phyloP scores from a whole-genome alignment of 1,284 basidiomycete genomes.

The Sporisorium graminicola region DNA sequence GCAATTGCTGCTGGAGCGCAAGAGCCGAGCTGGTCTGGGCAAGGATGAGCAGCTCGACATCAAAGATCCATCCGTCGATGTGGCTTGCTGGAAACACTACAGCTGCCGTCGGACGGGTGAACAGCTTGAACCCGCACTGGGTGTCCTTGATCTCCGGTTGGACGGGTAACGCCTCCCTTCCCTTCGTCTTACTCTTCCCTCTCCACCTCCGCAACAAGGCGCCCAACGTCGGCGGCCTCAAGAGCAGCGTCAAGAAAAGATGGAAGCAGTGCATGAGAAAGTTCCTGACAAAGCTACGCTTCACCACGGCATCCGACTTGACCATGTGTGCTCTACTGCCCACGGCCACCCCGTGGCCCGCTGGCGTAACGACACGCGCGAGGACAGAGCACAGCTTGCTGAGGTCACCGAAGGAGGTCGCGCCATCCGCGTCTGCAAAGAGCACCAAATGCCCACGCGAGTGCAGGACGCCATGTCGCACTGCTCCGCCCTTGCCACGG shows the following conservation, averaged over 20 bases:
- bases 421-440: conserved; percentile 94
- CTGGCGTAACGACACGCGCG: conserved; percentile 54
- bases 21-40: conserved; percentile 72
- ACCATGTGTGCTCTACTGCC: conserved; percentile 93
- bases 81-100: conserved; percentile 78
- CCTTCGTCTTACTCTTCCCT: not conserved
- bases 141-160: conserved; percentile 90
- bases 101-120: conserved; percentile 82
- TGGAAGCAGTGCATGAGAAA: conserved; percentile 92
- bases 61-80: conserved; percentile 83
- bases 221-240: conserved; percentile 55
- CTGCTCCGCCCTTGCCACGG: conserved; percentile 90
- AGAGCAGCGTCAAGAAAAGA: conserved; percentile 67
- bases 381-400: conserved; percentile 80
- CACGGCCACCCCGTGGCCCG: conserved; percentile 77
- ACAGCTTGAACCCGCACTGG: conserved; percentile 91
- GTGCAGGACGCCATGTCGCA: conserved; percentile 79
- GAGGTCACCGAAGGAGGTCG: conserved; percentile 85
- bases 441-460: conserved; percentile 82
- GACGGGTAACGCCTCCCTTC: conserved; percentile 58
- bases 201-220: conserved; percentile 4
- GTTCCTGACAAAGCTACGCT: conserved; percentile 87
- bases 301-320: conserved; percentile 90
- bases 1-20: conserved; percentile 5
- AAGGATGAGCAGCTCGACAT: conserved; percentile 91